A percentile compares a stretch with the other conserved stretches of the same genome.
Evolutionary conservation across 139 green algal species (phyloP).

Genomic region (Nannochloris sp.): DNA sequence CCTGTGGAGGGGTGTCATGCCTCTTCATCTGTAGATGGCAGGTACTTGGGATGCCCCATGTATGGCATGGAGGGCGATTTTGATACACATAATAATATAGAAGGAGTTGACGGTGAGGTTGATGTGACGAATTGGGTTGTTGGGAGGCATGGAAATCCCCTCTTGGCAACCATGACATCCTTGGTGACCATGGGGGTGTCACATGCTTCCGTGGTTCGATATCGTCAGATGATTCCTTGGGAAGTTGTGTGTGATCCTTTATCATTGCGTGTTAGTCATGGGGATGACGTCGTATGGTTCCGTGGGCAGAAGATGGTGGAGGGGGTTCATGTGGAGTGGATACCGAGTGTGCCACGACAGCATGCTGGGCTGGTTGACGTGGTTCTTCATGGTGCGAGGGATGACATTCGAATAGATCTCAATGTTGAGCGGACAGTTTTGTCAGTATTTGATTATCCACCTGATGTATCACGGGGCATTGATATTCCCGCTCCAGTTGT

Average conservation of each 20-base stretch:
- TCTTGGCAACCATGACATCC: no score
- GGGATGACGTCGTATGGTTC: constrained; percentile 58
- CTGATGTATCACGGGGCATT: constrained; percentile 72
- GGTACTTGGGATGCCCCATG: background rate
- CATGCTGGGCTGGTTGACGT: constrained; percentile 13
- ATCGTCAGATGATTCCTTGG: background rate
- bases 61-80: background rate
- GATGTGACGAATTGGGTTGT: no score
- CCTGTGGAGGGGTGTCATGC: background rate
- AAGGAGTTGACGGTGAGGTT: no score
- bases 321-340: background rate
- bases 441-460: constrained; percentile 53
- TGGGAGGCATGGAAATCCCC: no score
- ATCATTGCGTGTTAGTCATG: background rate
- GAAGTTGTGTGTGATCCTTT: background rate
- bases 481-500: constrained; percentile 74
- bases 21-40: background rate
- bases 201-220: no score
- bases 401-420: constrained; percentile 23
- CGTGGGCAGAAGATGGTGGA: constrained; percentile 51
- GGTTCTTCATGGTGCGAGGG: constrained; percentile 11
- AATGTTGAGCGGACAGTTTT: constrained; percentile 63
- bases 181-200: no score
- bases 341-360: background rate
- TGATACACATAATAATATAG: background rate